Evolutionary conservation across 345 rosid genomes (phyloP), one percentile per base, ranked within the genome.

Genomic region (Eucalyptus melliodora): DNA sequence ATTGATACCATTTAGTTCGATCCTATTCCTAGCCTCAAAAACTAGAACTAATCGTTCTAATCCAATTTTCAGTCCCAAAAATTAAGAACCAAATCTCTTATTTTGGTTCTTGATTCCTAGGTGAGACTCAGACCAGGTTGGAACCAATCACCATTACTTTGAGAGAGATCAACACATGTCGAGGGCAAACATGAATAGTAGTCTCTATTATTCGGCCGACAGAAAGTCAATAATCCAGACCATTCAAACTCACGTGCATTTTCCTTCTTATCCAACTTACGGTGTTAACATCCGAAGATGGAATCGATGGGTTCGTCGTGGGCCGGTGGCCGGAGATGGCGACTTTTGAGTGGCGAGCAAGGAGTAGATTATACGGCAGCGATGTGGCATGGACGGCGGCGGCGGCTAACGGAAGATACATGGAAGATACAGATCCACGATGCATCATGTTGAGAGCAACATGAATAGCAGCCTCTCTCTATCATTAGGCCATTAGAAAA

Each of bases 1-100:
- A 53, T 3, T 1, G 4, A 1, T 8, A 53, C 2, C 11, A 53
- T 19, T 53, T 53, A 7, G 5, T 53, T 2, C 10, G 24, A 21
- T 53, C 24, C 1, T 0, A 21, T 53, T 8, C 9, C 10, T 53
- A 53, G 0, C 4, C 11, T 1, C 26, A 53, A 21, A 4, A 53
- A 53, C 0, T 21, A 8, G 2, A 21, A 53, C 2, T 53, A 21
- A 8, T 53, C 0, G 0, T 53, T 8, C 0, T 21, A 0, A 21
- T 59, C 65, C 14, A 5, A 26, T 59, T 59, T 59, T 59, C n/a
- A 3, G 1, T 59, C 15, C n/a, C n/a, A 24, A 23, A 26, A 59
- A 24, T 26, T 59, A 26, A 59, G 7, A 59, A 59, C 0, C 7
- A 12, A 59, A 3, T 6, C 2, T 27, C n/a, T 26, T 60, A 6